These are phyloP conservation scores for Polyporus tsugae DNA, from an alignment of 1,284 basidiomycete genomes.

Conservation along the genomic window DNA sequence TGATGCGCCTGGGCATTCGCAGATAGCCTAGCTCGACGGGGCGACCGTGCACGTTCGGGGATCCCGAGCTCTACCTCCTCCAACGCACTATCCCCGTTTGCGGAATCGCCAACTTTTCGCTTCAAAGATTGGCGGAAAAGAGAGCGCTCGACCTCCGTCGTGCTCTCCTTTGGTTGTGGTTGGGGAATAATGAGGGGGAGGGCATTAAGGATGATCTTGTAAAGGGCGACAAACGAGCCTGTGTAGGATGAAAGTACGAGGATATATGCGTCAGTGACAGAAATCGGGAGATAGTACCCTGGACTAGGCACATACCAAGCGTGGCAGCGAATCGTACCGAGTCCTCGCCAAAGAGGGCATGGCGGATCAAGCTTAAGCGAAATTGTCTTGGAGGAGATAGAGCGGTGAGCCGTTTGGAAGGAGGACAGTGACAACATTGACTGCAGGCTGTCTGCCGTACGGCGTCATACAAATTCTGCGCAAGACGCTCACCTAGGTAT, in stretches of 20 bases:
- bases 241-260: background rate
- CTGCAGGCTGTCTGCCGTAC: background rate
- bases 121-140: conserved; percentile 41
- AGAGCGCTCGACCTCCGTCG: conserved; percentile 43
- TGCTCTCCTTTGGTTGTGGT: conserved; percentile 40
- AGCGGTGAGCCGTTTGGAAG: background rate
- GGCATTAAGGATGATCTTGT: conserved; percentile 85
- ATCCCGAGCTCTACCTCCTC: conserved; percentile 32
- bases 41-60: conserved; percentile 28
- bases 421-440: background rate
- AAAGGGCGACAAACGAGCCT: conserved; percentile 84
- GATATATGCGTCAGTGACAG: conserved; percentile 2
- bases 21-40: conserved; percentile 61
- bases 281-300: conserved; percentile 7
- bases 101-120: conserved; percentile 21
- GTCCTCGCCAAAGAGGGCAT: conserved; percentile 83
- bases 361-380: conserved; percentile 69
- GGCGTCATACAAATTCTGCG: background rate
- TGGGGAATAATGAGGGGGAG: conserved; percentile 81
- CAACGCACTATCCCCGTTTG: conserved; percentile 34
- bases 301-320: conserved; percentile 62
- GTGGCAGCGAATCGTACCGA: conserved; percentile 86
- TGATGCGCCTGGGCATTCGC: conserved; percentile 69
- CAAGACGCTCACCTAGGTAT: conserved; percentile 61
- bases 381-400: conserved; percentile 13